Evolutionary conservation across 31 red algal genomes (phyloP), one percentile per base, ranked within the genome.

Genomic region (Pterothamnion heteromorphum): DNA sequence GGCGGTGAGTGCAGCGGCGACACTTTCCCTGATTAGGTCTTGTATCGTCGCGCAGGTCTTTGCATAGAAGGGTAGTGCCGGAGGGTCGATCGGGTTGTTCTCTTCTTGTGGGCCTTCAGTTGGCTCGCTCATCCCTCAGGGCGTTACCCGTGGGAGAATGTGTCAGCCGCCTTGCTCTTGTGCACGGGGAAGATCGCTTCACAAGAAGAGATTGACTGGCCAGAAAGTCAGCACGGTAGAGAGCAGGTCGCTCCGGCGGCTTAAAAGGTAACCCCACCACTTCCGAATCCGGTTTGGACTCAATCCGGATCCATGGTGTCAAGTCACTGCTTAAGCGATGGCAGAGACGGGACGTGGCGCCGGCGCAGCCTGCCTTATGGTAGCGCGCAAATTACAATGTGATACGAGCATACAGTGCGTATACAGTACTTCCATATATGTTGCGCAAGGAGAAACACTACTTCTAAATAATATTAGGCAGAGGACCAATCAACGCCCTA

Each of bases 161-260:
- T 86, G 30, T 30, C 23, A 86, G 35, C 81, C 32, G 81, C 81
- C 81, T 2, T 28, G 81, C 81, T 86, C 81, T 86, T 2, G 81
- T 86, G 81, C 81, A 86, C 81, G 81, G 81, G 81, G 81, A 86
- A 86, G 81, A 38, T 86, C 81, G 81, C 81, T 86, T 86, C 2
- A 35, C 3, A 86, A 35, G 30, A 35, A 86, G 27, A 39, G 81
- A 86, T 28, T 38, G 28, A 32, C 35, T 28, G 78, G 78, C n/a
- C n/a, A n/a, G n/a, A n/a, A n/a, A 27, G 78, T 82, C 78, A 82
- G 78, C 78, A 28, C 26, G 78, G 78, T 27, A 82, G 78, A n/a
- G 31, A 27, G 78, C 78, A 82, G 78, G 78, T 27, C 31, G 78
- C 78, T n/a, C n/a, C n/a, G n/a, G n/a, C n/a, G n/a, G n/a, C n/a